A percentile compares a stretch with the other conserved stretches of the same genome.
Evolutionary conservation across 306 rosid genomes (phyloP).

Genomic region (Erythrophleum fordii): DNA sequence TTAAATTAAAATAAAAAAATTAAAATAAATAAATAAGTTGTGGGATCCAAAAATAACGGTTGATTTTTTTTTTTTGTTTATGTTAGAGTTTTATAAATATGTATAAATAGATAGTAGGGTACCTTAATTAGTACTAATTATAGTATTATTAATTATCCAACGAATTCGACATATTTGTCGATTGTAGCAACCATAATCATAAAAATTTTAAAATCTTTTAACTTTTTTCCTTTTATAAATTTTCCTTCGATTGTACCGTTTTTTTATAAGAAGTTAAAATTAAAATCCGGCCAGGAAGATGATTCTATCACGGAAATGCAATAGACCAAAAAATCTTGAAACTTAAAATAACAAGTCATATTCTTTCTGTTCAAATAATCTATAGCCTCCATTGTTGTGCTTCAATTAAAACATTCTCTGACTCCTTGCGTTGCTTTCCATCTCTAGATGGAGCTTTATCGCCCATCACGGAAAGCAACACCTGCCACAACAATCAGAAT

Average conservation of each 20-base stretch:
- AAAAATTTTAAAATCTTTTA: neutral
- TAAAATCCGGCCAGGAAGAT: neutral
- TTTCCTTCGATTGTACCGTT: neutral
- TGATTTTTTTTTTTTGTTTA: no score
- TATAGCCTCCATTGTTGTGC: neutral
- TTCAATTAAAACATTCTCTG: neutral
- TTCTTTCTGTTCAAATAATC: neutral
- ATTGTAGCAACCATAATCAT: neutral
- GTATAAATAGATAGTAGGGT: neutral
- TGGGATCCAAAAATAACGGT: no score
- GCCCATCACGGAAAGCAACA: constrained; percentile 31
- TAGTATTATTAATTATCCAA: neutral
- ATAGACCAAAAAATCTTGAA: neutral
- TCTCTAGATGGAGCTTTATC: constrained; percentile 42
- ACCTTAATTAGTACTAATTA: no score
- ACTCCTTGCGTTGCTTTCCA: constrained; percentile 30
- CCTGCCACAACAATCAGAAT: neutral
- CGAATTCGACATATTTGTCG: neutral
- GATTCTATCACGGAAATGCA: constrained; percentile 18
- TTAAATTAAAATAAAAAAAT: no score
- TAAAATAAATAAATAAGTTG: no score
- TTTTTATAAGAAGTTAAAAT: neutral
- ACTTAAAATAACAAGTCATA: neutral
- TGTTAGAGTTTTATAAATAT: no score
- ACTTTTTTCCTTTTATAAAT: neutral